Conservation (phyloP, 768 basidiomycete genomes). For the Russula ochroleuca region DNA sequence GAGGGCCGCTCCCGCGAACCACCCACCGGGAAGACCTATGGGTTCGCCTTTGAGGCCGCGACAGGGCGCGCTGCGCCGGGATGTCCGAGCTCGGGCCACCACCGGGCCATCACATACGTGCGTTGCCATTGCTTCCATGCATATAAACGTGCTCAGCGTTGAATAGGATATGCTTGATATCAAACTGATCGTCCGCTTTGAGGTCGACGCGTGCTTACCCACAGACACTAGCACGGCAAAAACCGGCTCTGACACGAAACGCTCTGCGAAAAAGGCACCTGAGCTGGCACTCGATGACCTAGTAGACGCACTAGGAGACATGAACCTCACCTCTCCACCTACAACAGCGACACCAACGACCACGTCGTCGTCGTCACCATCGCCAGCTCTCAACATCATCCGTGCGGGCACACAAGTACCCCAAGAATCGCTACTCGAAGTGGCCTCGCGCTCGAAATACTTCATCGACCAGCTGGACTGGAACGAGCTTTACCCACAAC, state of each 20-base stretch:
- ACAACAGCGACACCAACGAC: background rate
- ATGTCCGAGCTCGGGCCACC: conserved; percentile 54
- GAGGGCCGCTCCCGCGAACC: conserved; percentile 40
- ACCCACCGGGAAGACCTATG: conserved; percentile 42
- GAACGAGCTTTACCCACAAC: conserved; percentile 58
- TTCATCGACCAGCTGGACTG: conserved; percentile 43
- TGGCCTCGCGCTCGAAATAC: conserved; percentile 33
- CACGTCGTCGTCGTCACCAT: background rate
- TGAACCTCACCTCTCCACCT: conserved; percentile 1
- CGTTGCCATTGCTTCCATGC: conserved; percentile 29
- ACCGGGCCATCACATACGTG: conserved; percentile 61
- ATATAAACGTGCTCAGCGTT: background rate
- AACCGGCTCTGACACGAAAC: background rate
- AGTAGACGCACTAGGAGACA: conserved; percentile 24
- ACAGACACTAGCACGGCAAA: background rate
- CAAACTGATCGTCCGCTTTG: conserved; percentile 55
- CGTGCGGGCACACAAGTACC: conserved; percentile 22
- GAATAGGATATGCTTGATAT: conserved; percentile 53
- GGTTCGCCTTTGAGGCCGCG: conserved; percentile 58
- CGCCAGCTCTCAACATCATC: conserved; percentile 8
- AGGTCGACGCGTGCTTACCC: conserved; percentile 43
- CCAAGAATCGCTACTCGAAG: conserved; percentile 32
- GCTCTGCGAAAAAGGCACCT: background rate
- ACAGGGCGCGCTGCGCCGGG: conserved; percentile 46
- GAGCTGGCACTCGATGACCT: conserved; percentile 26